phyloP scores from a whole-genome alignment of 2,329 filamentous ascomycete species.

The Exophiala bonariae region DNA sequence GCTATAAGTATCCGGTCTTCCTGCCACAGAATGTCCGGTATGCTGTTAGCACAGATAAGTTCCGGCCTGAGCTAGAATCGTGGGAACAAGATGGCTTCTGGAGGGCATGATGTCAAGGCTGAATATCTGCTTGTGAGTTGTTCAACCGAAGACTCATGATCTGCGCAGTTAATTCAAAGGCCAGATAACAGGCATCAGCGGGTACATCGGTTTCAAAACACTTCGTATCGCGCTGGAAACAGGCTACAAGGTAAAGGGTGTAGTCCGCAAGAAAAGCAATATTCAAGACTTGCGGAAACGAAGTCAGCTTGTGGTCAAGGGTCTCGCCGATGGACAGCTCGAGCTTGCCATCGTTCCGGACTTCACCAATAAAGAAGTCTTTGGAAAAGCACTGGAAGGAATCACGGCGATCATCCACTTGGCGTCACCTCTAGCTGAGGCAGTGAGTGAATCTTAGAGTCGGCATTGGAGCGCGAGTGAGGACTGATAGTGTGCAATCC shows the following conservation, averaged over 20 bases:
- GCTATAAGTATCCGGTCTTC: no score
- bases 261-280: background rate
- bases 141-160: no score
- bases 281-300: background rate
- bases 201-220: background rate
- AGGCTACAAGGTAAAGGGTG: background rate
- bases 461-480: no score
- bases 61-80: no score
- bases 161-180: no score
- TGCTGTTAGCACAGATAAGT: no score
- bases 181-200: background rate
- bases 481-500: no score
- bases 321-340: background rate
- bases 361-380: background rate
- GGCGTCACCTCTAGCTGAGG: background rate
- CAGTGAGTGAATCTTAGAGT: background rate
- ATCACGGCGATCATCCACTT: background rate
- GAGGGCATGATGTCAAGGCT: no score
- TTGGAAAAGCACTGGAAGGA: background rate
- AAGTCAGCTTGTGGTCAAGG: no score
- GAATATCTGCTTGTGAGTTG: no score
- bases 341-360: background rate
- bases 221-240: background rate
- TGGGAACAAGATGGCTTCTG: no score
- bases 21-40: no score